phyloP scores from a whole-genome alignment of 2,329 filamentous ascomycete genomes.

The Diaporthe capsici region DNA sequence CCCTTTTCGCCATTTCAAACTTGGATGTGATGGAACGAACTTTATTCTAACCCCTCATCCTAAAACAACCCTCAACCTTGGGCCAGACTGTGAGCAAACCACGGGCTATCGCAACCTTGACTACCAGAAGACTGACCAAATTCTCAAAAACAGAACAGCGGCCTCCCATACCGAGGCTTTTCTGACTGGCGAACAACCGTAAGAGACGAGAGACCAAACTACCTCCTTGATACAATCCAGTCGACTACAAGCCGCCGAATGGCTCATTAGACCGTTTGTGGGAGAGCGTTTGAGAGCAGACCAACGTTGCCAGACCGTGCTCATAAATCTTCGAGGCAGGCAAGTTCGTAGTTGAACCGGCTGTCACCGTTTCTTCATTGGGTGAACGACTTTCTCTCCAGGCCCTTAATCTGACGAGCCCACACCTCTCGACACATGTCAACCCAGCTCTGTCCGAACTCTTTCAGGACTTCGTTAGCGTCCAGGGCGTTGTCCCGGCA shows the following conservation, averaged over 20 bases:
- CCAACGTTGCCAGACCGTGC: too few relatives aligned
- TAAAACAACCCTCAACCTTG: neutral
- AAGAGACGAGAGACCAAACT: neutral
- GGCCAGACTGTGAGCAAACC: neutral
- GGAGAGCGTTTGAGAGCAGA: neutral
- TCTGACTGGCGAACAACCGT: neutral
- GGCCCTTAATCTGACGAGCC: conserved; percentile 52
- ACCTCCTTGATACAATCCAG: too few relatives aligned
- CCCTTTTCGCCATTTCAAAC: neutral
- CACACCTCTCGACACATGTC: conserved; percentile 52
- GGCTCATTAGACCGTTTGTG: neutral
- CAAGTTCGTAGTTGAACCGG: neutral
- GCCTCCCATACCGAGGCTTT: neutral
- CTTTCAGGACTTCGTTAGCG: conserved; percentile 48
- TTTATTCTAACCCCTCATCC: neutral
- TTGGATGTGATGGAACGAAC: neutral
- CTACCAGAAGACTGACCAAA: neutral
- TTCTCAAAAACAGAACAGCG: neutral
- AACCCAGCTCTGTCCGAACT: conserved; percentile 54
- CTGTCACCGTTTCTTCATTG: neutral
- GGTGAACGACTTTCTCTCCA: conserved; percentile 49
- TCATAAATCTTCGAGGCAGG: too few relatives aligned
- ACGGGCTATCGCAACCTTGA: neutral
- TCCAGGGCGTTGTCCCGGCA: conserved; percentile 34
- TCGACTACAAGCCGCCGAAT: neutral